These are phyloP conservation scores for Aspergillus latus DNA, from an alignment of 2,329 filamentous ascomycete species.

Conservation along the genomic window DNA sequence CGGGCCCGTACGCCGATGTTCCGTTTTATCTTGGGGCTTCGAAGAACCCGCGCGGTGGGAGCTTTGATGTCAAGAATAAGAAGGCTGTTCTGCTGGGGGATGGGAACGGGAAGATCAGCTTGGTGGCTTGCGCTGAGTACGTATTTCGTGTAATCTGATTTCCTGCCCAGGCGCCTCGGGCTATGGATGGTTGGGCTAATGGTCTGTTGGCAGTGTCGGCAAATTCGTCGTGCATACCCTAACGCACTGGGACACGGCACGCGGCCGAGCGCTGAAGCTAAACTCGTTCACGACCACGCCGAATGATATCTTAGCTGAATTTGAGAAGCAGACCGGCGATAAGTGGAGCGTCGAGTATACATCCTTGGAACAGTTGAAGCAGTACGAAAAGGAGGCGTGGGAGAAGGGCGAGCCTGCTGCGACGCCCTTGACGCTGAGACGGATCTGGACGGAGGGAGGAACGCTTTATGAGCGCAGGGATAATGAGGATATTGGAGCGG, in stretches of 20 bases:
- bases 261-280: slow-evolving; percentile 62
- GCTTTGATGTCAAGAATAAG: slow-evolving; percentile 59
- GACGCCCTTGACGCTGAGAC: slow-evolving; percentile 59
- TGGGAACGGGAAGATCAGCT: slow-evolving; percentile 61
- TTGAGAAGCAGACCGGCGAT: slow-evolving; percentile 63
- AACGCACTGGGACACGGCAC: slow-evolving; percentile 54
- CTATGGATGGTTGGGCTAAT: not conserved
- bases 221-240: slow-evolving; percentile 64
- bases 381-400: slow-evolving; percentile 62
- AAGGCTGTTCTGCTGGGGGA: slow-evolving; percentile 63
- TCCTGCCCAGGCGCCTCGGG: not conserved
- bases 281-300: slow-evolving; percentile 70
- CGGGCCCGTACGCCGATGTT: slow-evolving; percentile 65
- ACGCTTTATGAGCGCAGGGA: slow-evolving; percentile 69
- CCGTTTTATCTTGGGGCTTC: slow-evolving; percentile 52
- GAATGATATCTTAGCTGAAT: slow-evolving; percentile 63
- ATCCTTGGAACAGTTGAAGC: slow-evolving; percentile 54
- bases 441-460: slow-evolving; percentile 72
- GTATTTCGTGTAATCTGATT: slow-evolving; percentile 22
- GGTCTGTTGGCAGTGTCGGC: slow-evolving; percentile 56
- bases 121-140: slow-evolving; percentile 72
- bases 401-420: slow-evolving; percentile 53
- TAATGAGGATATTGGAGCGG: slow-evolving; percentile 59
- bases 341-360: slow-evolving; percentile 58
- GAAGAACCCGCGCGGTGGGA: slow-evolving; percentile 45